phyloP scores from a whole-genome alignment of 2,329 filamentous ascomycete genomes.

The Epichloe gansuensis region DNA sequence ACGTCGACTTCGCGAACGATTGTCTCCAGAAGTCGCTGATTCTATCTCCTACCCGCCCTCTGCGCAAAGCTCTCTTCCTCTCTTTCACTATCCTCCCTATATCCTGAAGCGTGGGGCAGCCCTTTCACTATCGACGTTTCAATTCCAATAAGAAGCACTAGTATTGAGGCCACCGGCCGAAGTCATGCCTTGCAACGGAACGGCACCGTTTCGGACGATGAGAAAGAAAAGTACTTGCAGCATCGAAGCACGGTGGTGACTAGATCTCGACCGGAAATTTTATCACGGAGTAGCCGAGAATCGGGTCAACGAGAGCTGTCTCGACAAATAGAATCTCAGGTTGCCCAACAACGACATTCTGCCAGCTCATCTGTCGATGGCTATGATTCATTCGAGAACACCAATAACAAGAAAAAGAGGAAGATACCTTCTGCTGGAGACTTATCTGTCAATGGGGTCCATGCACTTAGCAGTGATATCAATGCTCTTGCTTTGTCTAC shows the following conservation, averaged over 20 bases:
- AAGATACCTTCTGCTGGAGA: conserved; percentile 90
- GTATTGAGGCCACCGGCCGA: not conserved
- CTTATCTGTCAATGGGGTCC: conserved; percentile 34
- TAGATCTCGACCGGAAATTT: conserved; percentile 34
- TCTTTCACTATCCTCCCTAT: conserved; percentile 54
- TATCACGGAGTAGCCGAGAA: conserved; percentile 29
- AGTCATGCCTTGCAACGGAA: conserved; percentile 12
- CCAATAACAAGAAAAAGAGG: conserved; percentile 98
- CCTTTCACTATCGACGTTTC: conserved; percentile 8
- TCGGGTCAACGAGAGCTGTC: conserved; percentile 32
- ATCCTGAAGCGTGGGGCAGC: conserved; percentile 35
- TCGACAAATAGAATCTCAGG: conserved; percentile 31
- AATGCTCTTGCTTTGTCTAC: conserved; percentile 21
- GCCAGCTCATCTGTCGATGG: conserved; percentile 66
- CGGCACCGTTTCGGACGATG: conserved; percentile 3
- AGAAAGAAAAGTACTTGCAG: conserved; percentile 48
- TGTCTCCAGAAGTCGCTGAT: conserved; percentile 74
- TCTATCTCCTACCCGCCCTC: conserved; percentile 72
- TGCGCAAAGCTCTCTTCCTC: conserved; percentile 55
- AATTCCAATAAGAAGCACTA: not conserved
- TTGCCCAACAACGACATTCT: conserved; percentile 45
- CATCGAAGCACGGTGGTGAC: conserved; percentile 27
- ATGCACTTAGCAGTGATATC: conserved; percentile 28
- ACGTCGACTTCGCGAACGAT: conserved; percentile 72
- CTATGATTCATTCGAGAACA: conserved; percentile 96